Evolutionary conservation across 345 rosid species (phyloP), one percentile per base, ranked within the genome.

Genomic region (Bruguiera gymnorhiza): DNA sequence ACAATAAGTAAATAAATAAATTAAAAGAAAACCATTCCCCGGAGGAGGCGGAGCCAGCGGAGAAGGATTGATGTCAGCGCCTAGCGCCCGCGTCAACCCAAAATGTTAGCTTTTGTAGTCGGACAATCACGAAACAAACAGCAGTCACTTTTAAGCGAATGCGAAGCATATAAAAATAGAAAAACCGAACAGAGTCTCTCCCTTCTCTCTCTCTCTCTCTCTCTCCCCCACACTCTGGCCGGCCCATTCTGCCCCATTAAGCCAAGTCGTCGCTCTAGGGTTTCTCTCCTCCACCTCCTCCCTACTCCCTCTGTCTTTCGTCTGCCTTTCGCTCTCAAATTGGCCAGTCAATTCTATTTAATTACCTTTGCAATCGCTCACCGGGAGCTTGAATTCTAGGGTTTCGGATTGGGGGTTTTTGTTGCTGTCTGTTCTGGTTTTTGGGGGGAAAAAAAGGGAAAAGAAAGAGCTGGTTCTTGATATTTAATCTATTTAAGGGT

Each of bases 221-320:
- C 5, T 43, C 4, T 43, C 50, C 0, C 48, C 0, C 48, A 2
- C 55, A 63, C 70, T 57, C 73, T 57, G 70, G 0, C 13, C 32
- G 4, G 3, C 34, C 1, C 2, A 55, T 24, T 13, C 36, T 11
- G 26, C 48, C 34, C 27, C 24, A 18, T 59, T 19, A 19, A 6
- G 34, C 64, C 24, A 13, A 43, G 50, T 66, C 56, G 2, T 15
- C 62, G 5, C 48, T 58, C 37, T 76, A 76, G 79, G 79, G 79
- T 70, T 75, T 75, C 71, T 53, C 37, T 23, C 4, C 5, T 24
- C 18, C 55, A 20, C 48, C 62, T 13, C 15, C 2, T 6, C 62
- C 3, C 23, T 34, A 16, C 43, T 19, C 26, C 36, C 32, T 5
- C 31, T 5, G 8, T 60, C 8, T 7, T 19, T 8, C 26, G 11